Base-by-base conservation (phyloP, 805 yeast species). In the Schwanniomyces sp. region DNA sequence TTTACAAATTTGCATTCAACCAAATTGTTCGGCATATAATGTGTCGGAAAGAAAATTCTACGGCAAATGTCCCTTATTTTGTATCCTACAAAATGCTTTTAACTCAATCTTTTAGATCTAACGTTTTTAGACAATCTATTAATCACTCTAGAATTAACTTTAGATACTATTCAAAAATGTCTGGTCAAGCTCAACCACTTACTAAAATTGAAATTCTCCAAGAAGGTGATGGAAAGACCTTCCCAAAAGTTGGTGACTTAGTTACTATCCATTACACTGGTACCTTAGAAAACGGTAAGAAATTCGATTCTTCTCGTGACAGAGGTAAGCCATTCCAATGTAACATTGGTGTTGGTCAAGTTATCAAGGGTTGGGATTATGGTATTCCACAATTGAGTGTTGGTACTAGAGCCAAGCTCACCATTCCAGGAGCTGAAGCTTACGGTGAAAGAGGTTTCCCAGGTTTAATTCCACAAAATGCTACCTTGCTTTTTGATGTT, bases 251-350 rank as follows among this genome's bases (percentile, higher is more conserved):
- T 36, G 97, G 97, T 59, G 97, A 91, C 74, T 73, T 77, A 55
- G 94, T 92, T 56, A 85, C 97, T 54, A 92, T 92, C 66, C 97
- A 92, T 76, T 92, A 92, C 82, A 86, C 88, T 45, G 98, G 98
- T 61, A 91, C 96, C 49, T 80, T 92, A 65, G 96, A 89, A 72
- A 88, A 88, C 71, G 98, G 98, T 62, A 90, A 88, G 78, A 89
- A 89, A 75, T 92, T 92, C 67, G 98, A 92, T 72, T 89, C 97
- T 45, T 91, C 97, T 47, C 81, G 91, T 60, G 96, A 90, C 79
- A 86, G 97, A 75, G 94, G 94, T 64, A 83, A 86, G 70, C 97
- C 98, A 56, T 92, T 92, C 85, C 92, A 89, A 70, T 87, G 96
- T 70, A 74, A 77, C 72, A 89, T 92, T 66, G 97, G 98, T 70